These are phyloP conservation scores for Trebouxia sp. DNA, from an alignment of 139 green algal genomes.

Conservation along the genomic window DNA sequence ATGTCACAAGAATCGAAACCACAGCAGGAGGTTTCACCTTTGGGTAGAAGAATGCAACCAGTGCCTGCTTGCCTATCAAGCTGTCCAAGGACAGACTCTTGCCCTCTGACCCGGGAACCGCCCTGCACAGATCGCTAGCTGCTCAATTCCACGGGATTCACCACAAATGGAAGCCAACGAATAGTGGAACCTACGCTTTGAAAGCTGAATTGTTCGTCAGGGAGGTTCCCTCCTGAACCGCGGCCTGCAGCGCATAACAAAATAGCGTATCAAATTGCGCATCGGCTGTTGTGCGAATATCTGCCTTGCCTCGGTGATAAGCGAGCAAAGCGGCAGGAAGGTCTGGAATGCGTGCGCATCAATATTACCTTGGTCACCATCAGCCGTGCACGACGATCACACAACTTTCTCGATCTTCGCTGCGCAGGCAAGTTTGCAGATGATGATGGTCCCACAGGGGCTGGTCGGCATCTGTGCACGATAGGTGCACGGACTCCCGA, in stretches of 20 bases:
- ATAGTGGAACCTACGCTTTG: neutral
- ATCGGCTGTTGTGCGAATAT: too few relatives aligned
- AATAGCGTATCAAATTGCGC: too few relatives aligned
- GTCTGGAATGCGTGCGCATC: too few relatives aligned
- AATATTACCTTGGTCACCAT: too few relatives aligned
- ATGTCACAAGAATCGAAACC: neutral
- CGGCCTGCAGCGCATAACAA: conserved; percentile 14
- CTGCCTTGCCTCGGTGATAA: too few relatives aligned
- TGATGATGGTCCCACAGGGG: too few relatives aligned
- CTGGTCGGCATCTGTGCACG: too few relatives aligned
- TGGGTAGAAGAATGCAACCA: conserved; percentile 30
- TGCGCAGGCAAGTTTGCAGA: too few relatives aligned
- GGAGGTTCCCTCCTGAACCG: neutral
- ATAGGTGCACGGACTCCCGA: too few relatives aligned
- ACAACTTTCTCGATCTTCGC: too few relatives aligned
- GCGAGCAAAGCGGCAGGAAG: too few relatives aligned
- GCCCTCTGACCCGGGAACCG: neutral
- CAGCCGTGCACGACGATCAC: too few relatives aligned
- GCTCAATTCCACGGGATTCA: neutral
- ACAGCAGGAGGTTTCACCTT: neutral
- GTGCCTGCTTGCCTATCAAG: conserved; percentile 19
- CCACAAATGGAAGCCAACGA: neutral
- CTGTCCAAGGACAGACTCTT: neutral
- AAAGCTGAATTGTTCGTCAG: conserved; percentile 14
- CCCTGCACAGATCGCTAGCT: neutral